phyloP scores from a whole-genome alignment of 305 asterid species.

The Fraxinus dipetala region DNA sequence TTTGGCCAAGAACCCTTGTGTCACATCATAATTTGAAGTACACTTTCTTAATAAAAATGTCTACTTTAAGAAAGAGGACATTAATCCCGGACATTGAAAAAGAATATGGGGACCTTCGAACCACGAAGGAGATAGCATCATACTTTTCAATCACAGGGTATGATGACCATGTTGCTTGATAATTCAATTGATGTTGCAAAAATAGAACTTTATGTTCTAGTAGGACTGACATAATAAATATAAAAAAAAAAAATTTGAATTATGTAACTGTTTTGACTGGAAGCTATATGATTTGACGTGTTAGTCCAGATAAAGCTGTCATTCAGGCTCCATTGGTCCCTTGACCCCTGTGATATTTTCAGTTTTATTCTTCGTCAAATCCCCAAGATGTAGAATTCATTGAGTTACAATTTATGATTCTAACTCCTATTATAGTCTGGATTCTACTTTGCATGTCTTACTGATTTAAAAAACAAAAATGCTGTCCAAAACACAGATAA shows the following conservation, averaged over 20 bases:
- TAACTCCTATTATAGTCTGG: constrained; percentile 10
- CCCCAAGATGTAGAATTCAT: not conserved
- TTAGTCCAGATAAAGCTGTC: not conserved
- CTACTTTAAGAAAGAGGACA: not conserved
- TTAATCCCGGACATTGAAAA: not conserved
- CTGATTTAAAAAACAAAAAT: constrained; percentile 3
- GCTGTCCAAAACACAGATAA: constrained; percentile 15
- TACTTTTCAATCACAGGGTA: constrained; percentile 14
- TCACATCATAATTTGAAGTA: not conserved
- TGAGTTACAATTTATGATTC: not conserved
- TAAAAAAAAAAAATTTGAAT: not conserved
- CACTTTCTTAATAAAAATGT: not conserved
- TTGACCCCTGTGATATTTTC: not conserved
- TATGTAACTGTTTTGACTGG: constrained; percentile 1
- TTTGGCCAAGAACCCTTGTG: not conserved
- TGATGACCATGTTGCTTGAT: constrained; percentile 2
- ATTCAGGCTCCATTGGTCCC: constrained; percentile 12
- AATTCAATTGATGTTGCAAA: constrained; percentile 13
- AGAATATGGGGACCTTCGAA: not conserved
- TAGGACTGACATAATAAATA: constrained; percentile 18
- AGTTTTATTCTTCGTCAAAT: constrained; percentile 1
- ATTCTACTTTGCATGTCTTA: not conserved
- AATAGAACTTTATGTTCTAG: constrained; percentile 3
- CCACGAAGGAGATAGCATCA: not conserved
- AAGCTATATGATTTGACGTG: constrained; percentile 1